A percentile compares a stretch with the other conserved stretches of the same genome.
These are phyloP conservation scores for Eimeria tenella DNA, from an alignment of 169 alveolate genomes.

Conservation along the genomic window DNA sequence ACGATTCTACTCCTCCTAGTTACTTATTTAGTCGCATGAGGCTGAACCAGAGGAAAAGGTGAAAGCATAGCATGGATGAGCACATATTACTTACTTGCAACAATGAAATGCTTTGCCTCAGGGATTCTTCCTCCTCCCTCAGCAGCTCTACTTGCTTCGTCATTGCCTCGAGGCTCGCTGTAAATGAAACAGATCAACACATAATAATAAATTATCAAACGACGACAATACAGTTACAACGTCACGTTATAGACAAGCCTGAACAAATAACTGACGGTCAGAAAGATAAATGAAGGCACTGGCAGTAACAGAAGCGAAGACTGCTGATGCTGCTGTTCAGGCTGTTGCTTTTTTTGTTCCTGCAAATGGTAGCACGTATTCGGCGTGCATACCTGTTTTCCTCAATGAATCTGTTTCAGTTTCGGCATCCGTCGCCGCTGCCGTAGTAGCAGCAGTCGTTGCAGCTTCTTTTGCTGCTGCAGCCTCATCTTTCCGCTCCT, in stretches of 20 bases:
- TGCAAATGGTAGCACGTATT: neutral
- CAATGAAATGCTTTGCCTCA: slow-evolving; percentile 7
- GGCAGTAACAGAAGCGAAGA: neutral
- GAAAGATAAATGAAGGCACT: neutral
- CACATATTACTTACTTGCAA: neutral
- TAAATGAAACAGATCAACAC: neutral
- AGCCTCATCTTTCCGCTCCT: neutral
- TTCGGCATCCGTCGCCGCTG: slow-evolving; percentile 25
- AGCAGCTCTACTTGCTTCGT: slow-evolving; percentile 66
- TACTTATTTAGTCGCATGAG: too few relatives aligned
- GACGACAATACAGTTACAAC: neutral
- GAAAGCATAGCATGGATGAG: neutral
- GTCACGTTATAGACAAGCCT: neutral
- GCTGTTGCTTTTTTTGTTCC: neutral
- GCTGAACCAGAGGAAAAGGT: neutral
- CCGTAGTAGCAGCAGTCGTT: neutral
- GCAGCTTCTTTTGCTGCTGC: neutral
- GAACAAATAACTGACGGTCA: neutral
- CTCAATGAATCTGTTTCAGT: neutral
- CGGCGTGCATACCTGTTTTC: slow-evolving; percentile 26
- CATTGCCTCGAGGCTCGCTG: slow-evolving; percentile 74
- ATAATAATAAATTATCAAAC: neutral
- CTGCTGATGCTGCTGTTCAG: neutral
- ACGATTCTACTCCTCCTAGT: too few relatives aligned
- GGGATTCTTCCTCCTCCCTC: slow-evolving; percentile 67